Evolutionary conservation across 1,139 yeast species (phyloP).

Genomic region (Ashbya aceris): DNA sequence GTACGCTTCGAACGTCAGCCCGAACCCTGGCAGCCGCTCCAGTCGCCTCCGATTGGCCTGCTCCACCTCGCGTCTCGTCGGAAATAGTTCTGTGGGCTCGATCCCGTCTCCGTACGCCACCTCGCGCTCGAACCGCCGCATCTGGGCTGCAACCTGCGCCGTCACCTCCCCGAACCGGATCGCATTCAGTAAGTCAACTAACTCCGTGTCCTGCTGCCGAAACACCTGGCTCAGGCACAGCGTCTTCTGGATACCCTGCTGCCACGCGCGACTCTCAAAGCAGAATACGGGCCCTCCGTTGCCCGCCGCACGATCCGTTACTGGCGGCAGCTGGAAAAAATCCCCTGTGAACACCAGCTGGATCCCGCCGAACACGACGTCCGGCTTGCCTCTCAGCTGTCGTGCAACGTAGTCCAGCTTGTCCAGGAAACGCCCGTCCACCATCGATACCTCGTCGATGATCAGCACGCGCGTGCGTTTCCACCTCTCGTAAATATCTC

Average conservation of each 20-base stretch:
- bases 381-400: constrained; percentile 34
- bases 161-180: constrained; percentile 58
- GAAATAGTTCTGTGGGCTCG: constrained; percentile 71
- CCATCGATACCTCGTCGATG: constrained; percentile 79
- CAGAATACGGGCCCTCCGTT: constrained; percentile 38
- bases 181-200: constrained; percentile 66
- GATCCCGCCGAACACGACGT: constrained; percentile 68
- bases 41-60: constrained; percentile 53
- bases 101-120: constrained; percentile 63
- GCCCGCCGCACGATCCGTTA: constrained; percentile 33
- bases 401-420: constrained; percentile 58
- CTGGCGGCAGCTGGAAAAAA: constrained; percentile 82
- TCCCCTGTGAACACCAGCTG: constrained; percentile 76
- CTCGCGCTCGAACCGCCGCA: constrained; percentile 42
- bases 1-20: constrained; percentile 35
- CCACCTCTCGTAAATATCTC: constrained; percentile 47
- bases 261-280: constrained; percentile 55
- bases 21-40: constrained; percentile 35
- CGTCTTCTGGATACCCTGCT: constrained; percentile 42
- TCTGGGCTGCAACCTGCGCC: constrained; percentile 36
- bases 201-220: constrained; percentile 57
- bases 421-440: constrained; percentile 57
- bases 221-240: constrained; percentile 55
- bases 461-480: constrained; percentile 50
- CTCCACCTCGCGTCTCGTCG: constrained; percentile 69